These are phyloP conservation scores for Rhodotorula sp. DNA, from an alignment of 1,284 basidiomycete species.

Conservation along the genomic window DNA sequence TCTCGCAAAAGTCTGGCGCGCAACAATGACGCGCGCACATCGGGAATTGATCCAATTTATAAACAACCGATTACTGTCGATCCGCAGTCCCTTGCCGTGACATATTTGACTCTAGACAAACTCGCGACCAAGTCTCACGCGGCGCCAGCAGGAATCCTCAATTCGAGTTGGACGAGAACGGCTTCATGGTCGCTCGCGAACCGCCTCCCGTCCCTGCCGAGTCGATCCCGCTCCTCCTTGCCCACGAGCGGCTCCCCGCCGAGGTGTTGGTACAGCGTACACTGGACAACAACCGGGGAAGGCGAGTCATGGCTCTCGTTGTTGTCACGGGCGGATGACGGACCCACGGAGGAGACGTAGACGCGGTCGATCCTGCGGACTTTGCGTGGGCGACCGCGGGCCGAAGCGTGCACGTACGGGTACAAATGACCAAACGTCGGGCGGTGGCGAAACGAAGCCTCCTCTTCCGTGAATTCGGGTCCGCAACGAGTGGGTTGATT, in stretches of 20 bases:
- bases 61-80: no score
- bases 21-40: no score
- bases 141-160: neutral
- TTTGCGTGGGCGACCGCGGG: conserved; percentile 22
- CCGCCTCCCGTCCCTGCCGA: conserved; percentile 11
- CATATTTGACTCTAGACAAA: no score
- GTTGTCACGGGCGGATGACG: neutral
- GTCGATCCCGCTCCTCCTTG: conserved; percentile 9
- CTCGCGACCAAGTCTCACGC: no score
- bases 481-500: no score
- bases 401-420: conserved; percentile 10
- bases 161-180: conserved; percentile 3
- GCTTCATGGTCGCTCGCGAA: conserved; percentile 33
- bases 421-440: conserved; percentile 35
- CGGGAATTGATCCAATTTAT: no score
- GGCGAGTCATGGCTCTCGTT: neutral
- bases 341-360: conserved; percentile 1
- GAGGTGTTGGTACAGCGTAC: conserved; percentile 4
- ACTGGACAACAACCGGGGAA: no score
- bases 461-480: neutral
- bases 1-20: no score
- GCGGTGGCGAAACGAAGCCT: conserved; percentile 4
- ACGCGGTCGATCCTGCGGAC: conserved; percentile 29
- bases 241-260: conserved; percentile 14
- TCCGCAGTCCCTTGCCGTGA: no score